Conservation (phyloP, 257 asterid genomes). For the Oldenlandia corymbosa region DNA sequence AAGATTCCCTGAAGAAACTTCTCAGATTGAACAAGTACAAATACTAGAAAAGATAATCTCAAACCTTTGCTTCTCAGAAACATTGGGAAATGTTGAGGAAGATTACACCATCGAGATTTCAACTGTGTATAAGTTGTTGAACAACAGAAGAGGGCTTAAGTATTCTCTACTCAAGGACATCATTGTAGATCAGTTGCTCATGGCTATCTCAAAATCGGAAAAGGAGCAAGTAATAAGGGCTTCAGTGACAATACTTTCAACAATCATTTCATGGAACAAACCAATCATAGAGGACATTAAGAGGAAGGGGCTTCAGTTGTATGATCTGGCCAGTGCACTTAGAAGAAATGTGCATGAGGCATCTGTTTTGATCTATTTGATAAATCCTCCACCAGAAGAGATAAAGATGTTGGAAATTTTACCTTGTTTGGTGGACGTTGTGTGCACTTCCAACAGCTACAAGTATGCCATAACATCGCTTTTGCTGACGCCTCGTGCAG, state of each 20-base stretch:
- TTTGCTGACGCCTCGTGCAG: conserved; percentile 64
- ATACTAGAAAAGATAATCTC: conserved; percentile 64
- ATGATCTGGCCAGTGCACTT: conserved; percentile 76
- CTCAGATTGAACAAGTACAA: conserved; percentile 42
- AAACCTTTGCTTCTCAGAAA: conserved; percentile 66
- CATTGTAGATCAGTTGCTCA: conserved; percentile 68
- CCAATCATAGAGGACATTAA: conserved; percentile 62
- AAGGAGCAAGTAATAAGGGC: conserved; percentile 63
- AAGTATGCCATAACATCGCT: conserved; percentile 37
- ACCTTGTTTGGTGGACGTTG: conserved; percentile 77
- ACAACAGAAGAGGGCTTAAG: conserved; percentile 54
- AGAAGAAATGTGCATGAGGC: conserved; percentile 79
- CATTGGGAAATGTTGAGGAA: conserved; percentile 32
- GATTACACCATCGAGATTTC: conserved; percentile 63
- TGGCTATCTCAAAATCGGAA: conserved; percentile 64
- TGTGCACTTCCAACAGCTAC: conserved; percentile 54
- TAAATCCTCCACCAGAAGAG: conserved; percentile 76
- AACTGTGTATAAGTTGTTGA: conserved; percentile 53
- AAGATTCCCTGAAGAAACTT: conserved; percentile 33
- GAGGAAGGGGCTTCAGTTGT: conserved; percentile 62
- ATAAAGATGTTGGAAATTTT: conserved; percentile 65
- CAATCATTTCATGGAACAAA: conserved; percentile 51
- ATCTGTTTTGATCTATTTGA: conserved; percentile 59
- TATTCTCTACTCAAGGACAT: conserved; percentile 73
- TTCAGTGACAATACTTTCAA: conserved; percentile 64